These are phyloP conservation scores for Calonectria ilicicola DNA, from an alignment of 2,329 filamentous ascomycete genomes.

Conservation along the genomic window DNA sequence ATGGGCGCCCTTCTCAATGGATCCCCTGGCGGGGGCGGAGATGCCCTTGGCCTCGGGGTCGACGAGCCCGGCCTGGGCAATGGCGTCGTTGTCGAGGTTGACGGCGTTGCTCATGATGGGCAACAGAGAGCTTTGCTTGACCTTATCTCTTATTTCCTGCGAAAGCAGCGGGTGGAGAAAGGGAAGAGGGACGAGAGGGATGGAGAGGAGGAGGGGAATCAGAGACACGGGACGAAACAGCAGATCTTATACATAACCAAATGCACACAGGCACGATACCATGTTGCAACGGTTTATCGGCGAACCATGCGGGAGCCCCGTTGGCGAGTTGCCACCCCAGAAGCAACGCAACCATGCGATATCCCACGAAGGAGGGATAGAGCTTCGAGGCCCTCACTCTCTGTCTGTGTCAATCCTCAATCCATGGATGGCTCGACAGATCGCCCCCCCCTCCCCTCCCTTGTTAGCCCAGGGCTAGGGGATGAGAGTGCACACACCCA, in stretches of 20 bases:
- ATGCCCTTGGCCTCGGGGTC: slow-evolving; percentile 47
- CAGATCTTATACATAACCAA: slow-evolving; percentile 17
- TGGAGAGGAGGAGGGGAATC: slow-evolving; percentile 5
- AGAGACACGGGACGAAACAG: slow-evolving; percentile 4
- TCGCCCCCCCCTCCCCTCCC: neutral
- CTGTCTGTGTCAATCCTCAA: too few species aligned
- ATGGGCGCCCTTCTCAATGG: slow-evolving; percentile 46
- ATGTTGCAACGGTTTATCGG: neutral
- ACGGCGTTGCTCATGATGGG: slow-evolving; percentile 49
- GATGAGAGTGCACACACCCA: too few species aligned
- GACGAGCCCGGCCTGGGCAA: slow-evolving; percentile 47
- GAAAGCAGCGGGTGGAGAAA: neutral
- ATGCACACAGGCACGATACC: neutral
- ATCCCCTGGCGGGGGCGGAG: slow-evolving; percentile 42
- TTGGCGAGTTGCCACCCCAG: slow-evolving; percentile 8
- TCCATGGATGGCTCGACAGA: neutral
- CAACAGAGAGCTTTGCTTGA: neutral
- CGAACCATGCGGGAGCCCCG: slow-evolving; percentile 1
- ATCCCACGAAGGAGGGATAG: neutral
- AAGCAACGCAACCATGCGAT: neutral
- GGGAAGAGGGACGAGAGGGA: slow-evolving; percentile 11
- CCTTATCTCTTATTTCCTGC: neutral
- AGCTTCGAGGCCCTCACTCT: neutral
- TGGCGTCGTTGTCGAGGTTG: slow-evolving; percentile 52
- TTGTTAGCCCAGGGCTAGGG: too few species aligned